Evolutionary conservation across 1,284 basidiomycete genomes (phyloP), one percentile per base, ranked within the genome.

Genomic region (Xerocomus cyaneibrunnescens): DNA sequence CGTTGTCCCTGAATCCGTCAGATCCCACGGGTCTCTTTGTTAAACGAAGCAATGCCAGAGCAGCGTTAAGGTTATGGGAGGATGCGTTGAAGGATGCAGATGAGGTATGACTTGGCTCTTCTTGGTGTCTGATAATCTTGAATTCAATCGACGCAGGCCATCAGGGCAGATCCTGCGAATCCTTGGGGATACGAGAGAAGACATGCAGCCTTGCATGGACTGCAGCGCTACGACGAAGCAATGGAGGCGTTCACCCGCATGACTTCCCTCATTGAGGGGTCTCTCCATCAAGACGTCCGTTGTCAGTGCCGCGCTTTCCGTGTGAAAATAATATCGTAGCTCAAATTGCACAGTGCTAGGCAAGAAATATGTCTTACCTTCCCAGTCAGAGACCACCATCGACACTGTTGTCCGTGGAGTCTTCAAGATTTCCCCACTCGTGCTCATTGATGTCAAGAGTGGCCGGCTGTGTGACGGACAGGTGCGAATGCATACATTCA

Each of bases 171-270:
- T 12, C 21, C 36, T 3, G 1, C 12, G 12, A 21, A 9, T 22
- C 35, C 35, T 5, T 37, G 35, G 35, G 35, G 35, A 22, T 22
- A 37, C 19, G 19, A 37, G 12, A 21, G 19, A 12, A 19, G 35
- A 12, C 35, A 37, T 37, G 19, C 10, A 12, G 19, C 36, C n/a
- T n/a, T n/a, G n/a, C n/a, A n/a, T n/a, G n/a, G n/a, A n/a, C n/a
- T n/a, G n/a, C n/a, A n/a, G n/a, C 38, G 13, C 1, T 56, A 51
- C 8, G 47, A 22, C n/a, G 44, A 56, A 36, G 54, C 54, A 8
- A n/a, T 56, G 0, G 19, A 35, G 7, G 22, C 41, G 7, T 30
- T 52, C n/a, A 27, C 3, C 0, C n/a, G 3, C 16, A 50, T 55
- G 47, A 1, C 30, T 22, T 44, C 43, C 2, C 17, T 46, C 21